Evolutionary conservation across 2,329 filamentous ascomycete species (phyloP).

Genomic region (Tolypocladium endophyticum): DNA sequence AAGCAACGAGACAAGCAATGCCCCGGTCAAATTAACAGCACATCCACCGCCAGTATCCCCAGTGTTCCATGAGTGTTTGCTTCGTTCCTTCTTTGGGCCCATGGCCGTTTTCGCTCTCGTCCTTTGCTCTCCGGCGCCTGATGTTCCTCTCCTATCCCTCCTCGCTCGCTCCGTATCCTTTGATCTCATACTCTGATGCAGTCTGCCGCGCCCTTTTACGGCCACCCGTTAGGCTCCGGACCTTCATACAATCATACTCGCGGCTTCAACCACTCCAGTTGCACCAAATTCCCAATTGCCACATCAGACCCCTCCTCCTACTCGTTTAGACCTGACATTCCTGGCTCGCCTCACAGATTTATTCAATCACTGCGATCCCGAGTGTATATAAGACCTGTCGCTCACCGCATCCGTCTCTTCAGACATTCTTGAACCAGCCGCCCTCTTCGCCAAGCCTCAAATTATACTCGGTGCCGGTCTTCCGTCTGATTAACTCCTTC

Average conservation of each 20-base stretch:
- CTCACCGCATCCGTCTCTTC: not conserved
- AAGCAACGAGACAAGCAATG: slow-evolving; percentile 1
- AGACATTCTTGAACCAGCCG: slow-evolving; percentile 4
- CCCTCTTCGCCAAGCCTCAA: slow-evolving; percentile 1
- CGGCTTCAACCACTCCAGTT: slow-evolving; percentile 2
- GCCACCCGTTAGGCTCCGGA: not conserved
- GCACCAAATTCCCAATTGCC: slow-evolving; percentile 5
- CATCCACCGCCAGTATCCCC: not conserved
- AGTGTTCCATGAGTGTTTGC: not conserved
- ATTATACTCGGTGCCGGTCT: slow-evolving; percentile 3
- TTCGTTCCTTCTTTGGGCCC: not conserved
- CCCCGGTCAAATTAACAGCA: not conserved
- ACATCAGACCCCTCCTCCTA: slow-evolving; percentile 4
- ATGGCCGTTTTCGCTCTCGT: not conserved
- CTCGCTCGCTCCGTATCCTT: not conserved
- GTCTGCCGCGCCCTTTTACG: slow-evolving; percentile 2
- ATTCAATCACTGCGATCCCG: not conserved
- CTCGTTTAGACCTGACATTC: slow-evolving; percentile 1
- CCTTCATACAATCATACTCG: slow-evolving; percentile 1
- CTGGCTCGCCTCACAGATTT: slow-evolving; percentile 2
- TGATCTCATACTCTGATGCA: not conserved
- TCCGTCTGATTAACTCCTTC: not conserved
- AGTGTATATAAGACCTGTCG: slow-evolving; percentile 7
- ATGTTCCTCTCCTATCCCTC: not conserved
- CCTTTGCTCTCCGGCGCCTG: not conserved